Conservation (phyloP, 1,139 yeast genomes). For the Yamadazyma blattariae region DNA sequence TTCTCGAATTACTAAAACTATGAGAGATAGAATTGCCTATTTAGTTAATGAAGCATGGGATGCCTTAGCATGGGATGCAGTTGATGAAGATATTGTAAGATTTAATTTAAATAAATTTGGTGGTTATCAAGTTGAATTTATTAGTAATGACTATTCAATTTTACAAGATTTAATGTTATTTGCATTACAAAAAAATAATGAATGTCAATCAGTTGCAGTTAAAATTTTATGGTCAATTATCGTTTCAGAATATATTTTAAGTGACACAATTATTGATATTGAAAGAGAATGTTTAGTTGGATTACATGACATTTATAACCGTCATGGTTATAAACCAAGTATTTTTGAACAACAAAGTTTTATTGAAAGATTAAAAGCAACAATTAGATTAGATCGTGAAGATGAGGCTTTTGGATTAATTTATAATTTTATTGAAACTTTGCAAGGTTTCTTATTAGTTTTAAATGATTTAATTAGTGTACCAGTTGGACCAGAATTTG, state of each 20-base stretch:
- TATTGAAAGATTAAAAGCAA: conserved; percentile 47
- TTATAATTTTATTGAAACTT: conserved; percentile 50
- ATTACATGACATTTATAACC: conserved; percentile 62
- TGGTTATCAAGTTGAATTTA: conserved; percentile 70
- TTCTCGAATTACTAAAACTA: conserved; percentile 57
- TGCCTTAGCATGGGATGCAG: conserved; percentile 65
- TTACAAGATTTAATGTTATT: conserved; percentile 65
- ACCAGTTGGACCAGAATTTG: conserved; percentile 81
- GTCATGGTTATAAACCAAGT: conserved; percentile 56
- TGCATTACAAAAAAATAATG: conserved; percentile 64
- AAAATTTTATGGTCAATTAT: conserved; percentile 70
- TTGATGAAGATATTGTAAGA: conserved; percentile 54
- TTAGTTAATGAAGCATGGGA: conserved; percentile 70
- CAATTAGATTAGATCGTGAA: conserved; percentile 58
- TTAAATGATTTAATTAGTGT: conserved; percentile 69
- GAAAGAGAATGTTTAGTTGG: conserved; percentile 64
- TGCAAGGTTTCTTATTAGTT: conserved; percentile 63
- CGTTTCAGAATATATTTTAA: conserved; percentile 62
- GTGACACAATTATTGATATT: conserved; percentile 57
- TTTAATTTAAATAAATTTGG: conserved; percentile 66
- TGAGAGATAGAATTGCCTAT: conserved; percentile 58
- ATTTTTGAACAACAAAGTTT: conserved; percentile 53
- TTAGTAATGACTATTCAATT: conserved; percentile 57
- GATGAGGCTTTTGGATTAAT: conserved; percentile 63
- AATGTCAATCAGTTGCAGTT: conserved; percentile 65